Evolutionary conservation across 1,139 yeast genomes (phyloP), one percentile per base, ranked within the genome.

Genomic region (Pneumocystis jirovecii): DNA sequence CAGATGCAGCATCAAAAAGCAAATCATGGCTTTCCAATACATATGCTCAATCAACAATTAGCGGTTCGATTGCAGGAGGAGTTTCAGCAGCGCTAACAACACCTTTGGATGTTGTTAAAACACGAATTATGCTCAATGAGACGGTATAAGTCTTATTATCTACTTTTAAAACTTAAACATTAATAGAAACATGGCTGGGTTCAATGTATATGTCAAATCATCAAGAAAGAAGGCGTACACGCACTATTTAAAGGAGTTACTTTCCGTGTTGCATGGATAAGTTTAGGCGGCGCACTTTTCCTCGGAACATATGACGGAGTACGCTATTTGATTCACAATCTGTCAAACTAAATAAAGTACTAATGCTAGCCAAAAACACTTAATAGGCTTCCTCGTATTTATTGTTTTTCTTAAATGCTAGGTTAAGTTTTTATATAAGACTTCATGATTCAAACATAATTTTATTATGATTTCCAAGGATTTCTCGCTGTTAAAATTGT

Each of bases 271-370:
- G 81, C 88, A 83, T 93, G 98, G 98, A 93, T 93, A 68, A 86
- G 96, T 77, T 95, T 96, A 3, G 99, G 99, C 21, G 99, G 99
- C 25, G 96, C 97, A 40, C 89, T 95, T 50, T 93, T 95, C 77
- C 79, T 93, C 66, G 99, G 99, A 2, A 89, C 89, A 67, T 93
- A 93, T 73, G 98, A 93, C 75, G 76, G 86, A 34, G 91, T 86
- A 3, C 57, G 17, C n/a, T 3, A 19, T 21, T 50, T 50, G 21
- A 50, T 50, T 12, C 29, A 29, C 17, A 50, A 25, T 50, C 12
- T 50, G 21, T 50, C 31, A 15, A 25, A 50, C 12, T 29, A 25
- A 50, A 21, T 8, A 37, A 40, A 40, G 15, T 40, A 5, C 6
- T 17, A 40, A 40, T 17, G 15, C 6, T 5, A 17, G 15, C 2